Percentiles rank a stretch among this genome's conserved stretches.
Evolutionary conservation across 768 basidiomycete genomes (phyloP).

Genomic region (Amanita subjunquillea): DNA sequence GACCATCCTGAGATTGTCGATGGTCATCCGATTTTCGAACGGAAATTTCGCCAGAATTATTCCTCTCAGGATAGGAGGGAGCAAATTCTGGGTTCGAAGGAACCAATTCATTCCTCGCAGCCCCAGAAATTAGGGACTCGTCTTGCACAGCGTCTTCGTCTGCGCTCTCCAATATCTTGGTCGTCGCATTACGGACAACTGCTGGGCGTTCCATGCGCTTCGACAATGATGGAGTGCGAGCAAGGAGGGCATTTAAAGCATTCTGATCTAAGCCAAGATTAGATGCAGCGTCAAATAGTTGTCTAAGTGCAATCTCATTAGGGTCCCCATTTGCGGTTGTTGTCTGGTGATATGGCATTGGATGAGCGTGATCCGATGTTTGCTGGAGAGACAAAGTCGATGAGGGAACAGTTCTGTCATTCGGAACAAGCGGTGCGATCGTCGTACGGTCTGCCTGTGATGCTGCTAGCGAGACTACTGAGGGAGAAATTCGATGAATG

Average conservation of each 20-base stretch:
- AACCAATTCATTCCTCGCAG: conserved; percentile 1
- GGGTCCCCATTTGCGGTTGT: neutral
- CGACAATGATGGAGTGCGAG: conserved; percentile 60
- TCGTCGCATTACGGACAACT: too few relatives aligned
- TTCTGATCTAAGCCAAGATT: conserved; percentile 67
- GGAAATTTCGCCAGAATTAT: conserved; percentile 21
- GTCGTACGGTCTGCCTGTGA: conserved; percentile 6
- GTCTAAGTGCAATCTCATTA: conserved; percentile 34
- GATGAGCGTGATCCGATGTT: conserved; percentile 15
- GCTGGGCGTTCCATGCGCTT: conserved; percentile 26
- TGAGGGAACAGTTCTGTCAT: conserved; percentile 15
- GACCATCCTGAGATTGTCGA: conserved; percentile 31
- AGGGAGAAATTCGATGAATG: conserved; percentile 11
- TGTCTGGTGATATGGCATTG: conserved; percentile 7
- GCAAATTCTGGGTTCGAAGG: conserved; percentile 17
- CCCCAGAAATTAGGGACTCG: conserved; percentile 5
- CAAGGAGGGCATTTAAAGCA: conserved; percentile 59
- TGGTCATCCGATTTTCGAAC: conserved; percentile 24
- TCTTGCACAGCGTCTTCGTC: neutral
- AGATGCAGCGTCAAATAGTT: conserved; percentile 67
- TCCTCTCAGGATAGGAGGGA: conserved; percentile 16
- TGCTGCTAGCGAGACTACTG: conserved; percentile 10
- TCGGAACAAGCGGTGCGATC: conserved; percentile 5
- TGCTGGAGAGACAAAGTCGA: conserved; percentile 17
- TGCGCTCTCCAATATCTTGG: neutral